Evolutionary conservation across 108 stramenopile species (phyloP), one percentile per base, ranked within the genome.

Genomic region (Pseudonitzschia pungens): DNA sequence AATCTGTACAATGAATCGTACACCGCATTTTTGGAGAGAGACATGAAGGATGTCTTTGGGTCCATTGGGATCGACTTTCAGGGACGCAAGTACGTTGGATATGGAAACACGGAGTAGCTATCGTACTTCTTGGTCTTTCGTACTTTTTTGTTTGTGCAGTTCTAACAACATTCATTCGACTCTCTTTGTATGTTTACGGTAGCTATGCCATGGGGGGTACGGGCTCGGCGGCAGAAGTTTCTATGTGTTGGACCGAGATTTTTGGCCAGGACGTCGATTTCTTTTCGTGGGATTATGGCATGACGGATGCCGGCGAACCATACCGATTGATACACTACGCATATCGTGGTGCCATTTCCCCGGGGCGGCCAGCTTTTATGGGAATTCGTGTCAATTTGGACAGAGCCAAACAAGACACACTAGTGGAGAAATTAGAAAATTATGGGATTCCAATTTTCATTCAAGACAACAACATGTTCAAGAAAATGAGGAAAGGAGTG

Each of bases 261-360:
- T 91, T 79, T 74, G 90, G 90, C 50, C 10, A 41, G 45, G 87
- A 90, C 68, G 62, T 84, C 27, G 89, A 90, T 72, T 70, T 83
- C 18, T n/a, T 90, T 42, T 66, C 64, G 36, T 89, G 88, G 83
- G 83, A 84, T 70, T 86, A 59, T 68, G 83, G 82, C 20, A 82
- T 82, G 80, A 81, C 74, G 14, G 77, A 78, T 50, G 77, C 58
- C 27, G 41, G 43, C 22, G 12, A 60, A 14, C 29, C 33, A 50
- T 33, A 71, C 21, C 70, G 53, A 33, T 60, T 81, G 9, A 56
- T 75, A 10, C 55, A 82, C 21, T 76, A 76, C 29, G 72, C 28
- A 6, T 73, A 73, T 32, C 50, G 71, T 9, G 68, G 54, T 18
- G 68, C 65, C 12, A 4, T 55, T 21, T 27, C 54, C 60, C 72